Base-by-base conservation (phyloP, 139 green algal species). In the Pleodorina starrii region DNA sequence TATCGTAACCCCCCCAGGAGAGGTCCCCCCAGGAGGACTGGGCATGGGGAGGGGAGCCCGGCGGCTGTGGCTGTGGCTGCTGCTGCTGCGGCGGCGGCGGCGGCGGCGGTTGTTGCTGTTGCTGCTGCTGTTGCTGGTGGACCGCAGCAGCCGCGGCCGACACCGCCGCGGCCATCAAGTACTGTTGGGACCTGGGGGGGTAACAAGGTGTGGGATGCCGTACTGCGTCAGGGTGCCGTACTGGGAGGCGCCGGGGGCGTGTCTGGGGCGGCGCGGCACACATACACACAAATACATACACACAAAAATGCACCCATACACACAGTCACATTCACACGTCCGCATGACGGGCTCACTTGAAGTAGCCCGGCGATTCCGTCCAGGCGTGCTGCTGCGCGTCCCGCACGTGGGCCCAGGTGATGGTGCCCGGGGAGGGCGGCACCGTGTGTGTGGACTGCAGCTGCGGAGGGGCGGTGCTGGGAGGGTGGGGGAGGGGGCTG, bases 321-420 rank as follows among this genome's bases (percentile, higher is more conserved):
- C n/a, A n/a, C n/a, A n/a, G n/a, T n/a, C n/a, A n/a, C n/a, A n/a
- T n/a, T n/a, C n/a, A n/a, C n/a, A n/a, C n/a, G n/a, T n/a, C n/a
- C n/a, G n/a, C n/a, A 21, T 12, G 6, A 21, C 54, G 2, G 7
- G 54, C 80, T 6, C 81, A 87, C 81, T 38, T 54, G 40, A 63
- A 73, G 11, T 44, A 35, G 1, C 35, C 29, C 78, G n/a, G n/a
- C n/a, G 60, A 77, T 54, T 87, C 81, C n/a, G 60, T 60, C 81
- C 60, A 78, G 5, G 81, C 60, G 43, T 87, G 60, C 60, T 87
- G 81, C 60, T 87, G 81, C 60, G 81, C 81, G 27, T 87, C 81
- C 12, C 81, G 42, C 42, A 87, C 81, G 11, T 77, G 60, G 4
- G 81, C 81, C 60, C 60, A 87, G 11, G 81, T 87, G 81, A 87